Evolutionary conservation across 140 eudicot species (phyloP).

Genomic region (Stevia rebaudiana): DNA sequence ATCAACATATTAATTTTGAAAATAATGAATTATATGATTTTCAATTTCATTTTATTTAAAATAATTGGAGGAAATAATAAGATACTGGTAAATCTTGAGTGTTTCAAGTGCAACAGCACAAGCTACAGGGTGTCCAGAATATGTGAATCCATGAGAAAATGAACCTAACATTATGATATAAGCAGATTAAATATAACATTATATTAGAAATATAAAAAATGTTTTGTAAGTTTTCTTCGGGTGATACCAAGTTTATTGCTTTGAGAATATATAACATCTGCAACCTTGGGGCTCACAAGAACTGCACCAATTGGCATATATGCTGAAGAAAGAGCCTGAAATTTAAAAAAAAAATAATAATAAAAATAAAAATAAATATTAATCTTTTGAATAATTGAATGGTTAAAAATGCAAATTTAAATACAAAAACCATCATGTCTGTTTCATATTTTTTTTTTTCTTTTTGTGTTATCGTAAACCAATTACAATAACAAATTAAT

Average conservation of each 20-base stretch:
- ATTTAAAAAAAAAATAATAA: not conserved
- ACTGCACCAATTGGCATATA: slow-evolving; percentile 95
- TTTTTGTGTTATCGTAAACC: too few relatives aligned
- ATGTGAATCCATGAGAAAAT: slow-evolving; percentile 89
- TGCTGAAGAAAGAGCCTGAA: slow-evolving; percentile 85
- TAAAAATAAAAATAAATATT: slow-evolving; percentile 2
- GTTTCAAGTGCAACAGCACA: slow-evolving; percentile 96
- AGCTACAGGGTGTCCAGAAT: slow-evolving; percentile 93
- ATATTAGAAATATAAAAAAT: not conserved
- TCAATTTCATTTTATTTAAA: not conserved
- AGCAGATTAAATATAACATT: not conserved
- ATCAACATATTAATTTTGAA: not conserved
- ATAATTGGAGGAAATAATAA: not conserved
- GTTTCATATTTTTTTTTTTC: not conserved
- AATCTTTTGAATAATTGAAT: not conserved
- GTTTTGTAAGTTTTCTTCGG: not conserved
- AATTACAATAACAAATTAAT: not conserved
- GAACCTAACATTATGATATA: slow-evolving; percentile 39
- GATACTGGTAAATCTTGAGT: slow-evolving; percentile 79
- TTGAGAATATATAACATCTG: slow-evolving; percentile 74
- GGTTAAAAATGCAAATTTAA: not conserved
- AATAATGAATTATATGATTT: not conserved
- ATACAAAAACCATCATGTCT: not conserved
- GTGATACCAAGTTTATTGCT: slow-evolving; percentile 81
- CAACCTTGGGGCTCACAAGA: slow-evolving; percentile 67